Base-by-base conservation (phyloP, 805 yeast genomes). In the Ogataea ganodermae region DNA sequence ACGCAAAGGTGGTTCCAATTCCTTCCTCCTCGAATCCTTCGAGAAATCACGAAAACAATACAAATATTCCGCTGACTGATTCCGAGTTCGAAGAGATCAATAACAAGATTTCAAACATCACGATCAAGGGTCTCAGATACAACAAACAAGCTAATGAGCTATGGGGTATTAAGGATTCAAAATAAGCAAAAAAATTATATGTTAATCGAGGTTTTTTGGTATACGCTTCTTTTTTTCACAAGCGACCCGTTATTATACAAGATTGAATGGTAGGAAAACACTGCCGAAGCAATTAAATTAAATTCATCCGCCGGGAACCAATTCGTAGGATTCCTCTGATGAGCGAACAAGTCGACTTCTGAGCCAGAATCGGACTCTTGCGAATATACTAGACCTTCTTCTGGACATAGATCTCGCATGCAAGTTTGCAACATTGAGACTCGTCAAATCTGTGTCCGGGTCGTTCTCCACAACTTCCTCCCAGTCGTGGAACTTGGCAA, bases 21-120 rank as follows among this genome's bases (percentile, higher is more conserved):
- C 96, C 97, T 17, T 84, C 91, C 44, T 83, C 88, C 3, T 76
- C 89, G 6, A 77, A 83, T 31, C 63, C 69, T 3, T 70, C 65
- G 9, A 82, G 88, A 63, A 80, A 85, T 14, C 71, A 73, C 39
- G 86, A 80, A 61, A 90, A 89, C 67, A 71, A 78, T 53, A 67
- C 71, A 18, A 65, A 63, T 41, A 56, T 78, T 40, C 64, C 66
- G 9, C 68, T 89, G 45, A 62, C 81, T 2, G 81, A 77, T n/a
- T 77, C 62, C 0, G 89, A 86, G 47, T 75, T 85, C 53, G 65
- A 67, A 0, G 77, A 76, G 46, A 71, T 88, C 50, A 75, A 79
- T 44, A 61, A 65, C 2, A 69, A 79, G 45, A 60, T 83, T 35
- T 59, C 69, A 16, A 55, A 59, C 3, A 62, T 76, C 61, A 66